Evolutionary conservation across 768 basidiomycete species (phyloP), one percentile per base, ranked within the genome.

Genomic region (Infundibulicybe gibba): DNA sequence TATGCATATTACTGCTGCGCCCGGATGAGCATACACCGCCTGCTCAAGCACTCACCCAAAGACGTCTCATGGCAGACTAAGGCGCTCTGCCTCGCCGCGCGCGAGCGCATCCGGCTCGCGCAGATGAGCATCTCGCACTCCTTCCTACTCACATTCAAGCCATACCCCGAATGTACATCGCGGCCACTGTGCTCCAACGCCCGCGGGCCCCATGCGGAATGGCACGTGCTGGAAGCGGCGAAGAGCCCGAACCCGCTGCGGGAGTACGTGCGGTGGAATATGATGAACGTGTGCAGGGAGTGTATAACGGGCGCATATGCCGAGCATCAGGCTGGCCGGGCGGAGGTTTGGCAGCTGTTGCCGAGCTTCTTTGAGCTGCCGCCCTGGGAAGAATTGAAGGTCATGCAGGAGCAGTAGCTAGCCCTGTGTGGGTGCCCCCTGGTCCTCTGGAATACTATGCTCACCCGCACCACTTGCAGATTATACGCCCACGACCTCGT

Each of bases 1-100:
- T 76, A 75, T 51, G 69, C 72, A 0, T 77, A 68, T 54, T 79
- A 79, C 57, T 73, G 73, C 56, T 60, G 77, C 33, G 72, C 75
- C 9, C 69, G 71, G 9, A 66, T 72, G 49, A 60, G 64, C 11
- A 61, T 68, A 25, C 59, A 63, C 11, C 64, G 72, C 3, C 60
- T 73, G 42, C 65, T 73, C 42, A 58, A 65, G 19, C 63, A 69
- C 39, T 54, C 67, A 3, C 49, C 66, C 3, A 47, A 51, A 2
- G 68, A 72, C 44, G 60, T 75, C 3, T 62, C 66, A 2, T 73
- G 71, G 71, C 52, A 61, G 35, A 61, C 66, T 17, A 73, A 73
- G 45, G 61, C 67, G 3, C 51, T 70, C 30, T 64, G 64, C 46
- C 63, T 74, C 41, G 63, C 71, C 4, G 74, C 71, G 6, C 59